Base-by-base conservation (phyloP, 176 grass and related monocot genomes). In the Triticum dicoccoides region DNA sequence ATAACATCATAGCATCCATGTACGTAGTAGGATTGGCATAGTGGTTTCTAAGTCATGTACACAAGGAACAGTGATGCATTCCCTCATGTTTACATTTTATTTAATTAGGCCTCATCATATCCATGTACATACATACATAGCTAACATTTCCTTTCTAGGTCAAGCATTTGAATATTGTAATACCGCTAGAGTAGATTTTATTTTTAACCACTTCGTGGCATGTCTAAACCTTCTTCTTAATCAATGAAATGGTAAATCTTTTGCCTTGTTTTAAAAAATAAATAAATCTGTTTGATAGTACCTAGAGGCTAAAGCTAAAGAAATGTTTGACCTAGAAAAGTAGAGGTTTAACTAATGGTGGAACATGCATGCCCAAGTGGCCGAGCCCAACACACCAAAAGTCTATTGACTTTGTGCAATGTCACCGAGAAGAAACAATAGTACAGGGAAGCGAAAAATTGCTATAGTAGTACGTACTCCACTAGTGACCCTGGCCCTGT, bases 291-390 rank as follows among this genome's bases (percentile, higher is more conserved):
- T 32, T 32, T 3, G 32, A 32, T 32, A 32, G 32, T 3, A 32
- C 32, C 2, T 2, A 32, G 3, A 32, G 6, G 39, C 24, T 51
- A 32, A 27, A 37, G 18, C 11, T 63, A 45, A 76, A 81, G 38
- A 85, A 70, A 63, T 41, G 52, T 81, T 89, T 77, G 83, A 86
- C 83, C 27, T 77, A 77, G 20, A 70, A 72, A 13, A 25, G n/a
- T 47, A 45, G 6, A 61, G 2, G 13, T 44, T 44, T 51, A 68
- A 17, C 44, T 37, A 39, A 77, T 39, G 66, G 73, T 62, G 29
- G 34, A 34, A 24, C 69, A 69, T 8, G n/a, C 21, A 54, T 18
- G 15, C 6, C 69, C 35, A 80, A 49, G 35, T 65, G 71, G 12
- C 23, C 32, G 82, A 42, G 76, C 2, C 4, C 34, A 66, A 23